These are phyloP conservation scores for Penicillium soppii DNA, from an alignment of 495 filamentous ascomycete genomes.

Conservation along the genomic window DNA sequence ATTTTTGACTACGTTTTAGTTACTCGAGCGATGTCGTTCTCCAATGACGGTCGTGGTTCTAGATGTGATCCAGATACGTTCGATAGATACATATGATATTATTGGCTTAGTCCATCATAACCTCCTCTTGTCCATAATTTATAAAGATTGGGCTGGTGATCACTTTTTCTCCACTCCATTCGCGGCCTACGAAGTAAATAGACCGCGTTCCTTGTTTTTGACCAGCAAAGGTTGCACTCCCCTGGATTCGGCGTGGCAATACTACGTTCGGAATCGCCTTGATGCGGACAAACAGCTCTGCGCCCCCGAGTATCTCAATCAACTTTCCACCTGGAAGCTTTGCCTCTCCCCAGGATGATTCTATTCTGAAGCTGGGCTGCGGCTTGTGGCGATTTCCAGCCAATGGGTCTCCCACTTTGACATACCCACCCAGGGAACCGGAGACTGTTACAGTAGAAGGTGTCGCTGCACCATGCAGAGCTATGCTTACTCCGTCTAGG, in stretches of 20 bases:
- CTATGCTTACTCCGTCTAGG: conserved; percentile 22
- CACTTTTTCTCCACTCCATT: conserved; percentile 11
- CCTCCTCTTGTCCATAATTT: too few relatives aligned
- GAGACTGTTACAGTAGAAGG: conserved; percentile 11
- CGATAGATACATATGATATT: too few relatives aligned
- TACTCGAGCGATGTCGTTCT: too few relatives aligned
- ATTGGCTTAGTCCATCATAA: too few relatives aligned
- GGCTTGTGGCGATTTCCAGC: conserved; percentile 24
- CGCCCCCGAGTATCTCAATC: conserved; percentile 20
- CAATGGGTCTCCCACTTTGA: conserved; percentile 28
- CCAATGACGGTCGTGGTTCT: too few relatives aligned
- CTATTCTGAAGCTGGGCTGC: conserved; percentile 20
- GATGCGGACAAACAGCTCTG: conserved; percentile 21
- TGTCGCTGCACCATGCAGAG: conserved; percentile 18
- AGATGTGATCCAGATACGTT: too few relatives aligned
- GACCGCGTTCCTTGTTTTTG: not conserved
- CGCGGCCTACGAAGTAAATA: conserved; percentile 20
- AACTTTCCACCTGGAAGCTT: conserved; percentile 9
- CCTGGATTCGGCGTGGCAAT: conserved; percentile 20
- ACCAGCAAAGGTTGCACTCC: not conserved
- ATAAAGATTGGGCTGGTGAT: conserved; percentile 16
- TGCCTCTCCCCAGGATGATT: conserved; percentile 20
- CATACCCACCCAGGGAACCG: conserved; percentile 28
- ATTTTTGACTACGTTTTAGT: too few relatives aligned
- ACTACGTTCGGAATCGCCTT: conserved; percentile 18